Evolutionary conservation across 2,329 filamentous ascomycete genomes (phyloP), one percentile per base, ranked within the genome.

Genomic region (Trichoderma asperellum): DNA sequence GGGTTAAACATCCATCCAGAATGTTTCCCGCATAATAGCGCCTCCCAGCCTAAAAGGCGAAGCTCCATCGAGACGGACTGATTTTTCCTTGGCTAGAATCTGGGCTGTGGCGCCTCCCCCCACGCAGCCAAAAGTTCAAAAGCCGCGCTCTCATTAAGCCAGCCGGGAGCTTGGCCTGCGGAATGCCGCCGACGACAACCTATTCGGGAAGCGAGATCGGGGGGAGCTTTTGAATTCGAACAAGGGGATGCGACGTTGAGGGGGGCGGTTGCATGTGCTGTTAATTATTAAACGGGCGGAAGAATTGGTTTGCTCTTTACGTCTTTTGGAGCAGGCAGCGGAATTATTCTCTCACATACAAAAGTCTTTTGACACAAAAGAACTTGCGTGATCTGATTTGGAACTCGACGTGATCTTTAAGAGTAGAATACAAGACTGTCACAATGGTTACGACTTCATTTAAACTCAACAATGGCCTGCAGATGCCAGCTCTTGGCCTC

Each of bases 401-500:
- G 29, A 16, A 43, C 40, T 43, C 40, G 40, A 10, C 18, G 40
- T 43, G 11, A 14, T 21, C 12, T 4, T 21, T 24, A 16, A 32
- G n/a, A 16, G 18, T 21, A 27, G 21, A 43, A 49, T 5, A 34
- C 27, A 37, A 37, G 24, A 34, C 55, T n/a, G 5, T 53, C 37
- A 69, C 24, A 56, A 89, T 89, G 86, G 81, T 85, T 70, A 82
- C 83, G 73, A 82, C 85, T 68, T 64, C 69, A 72, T 90, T 88
- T 80, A 89, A 86, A 76, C 85, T 91, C 73, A 91, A 91, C 82
- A 89, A 84, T 47, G 88, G 88, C 70, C 80, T 83, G 68, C 81
- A 87, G 72, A 91, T 91, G 71, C 89, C 89, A 60, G 86, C 88
- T 49, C 77, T 91, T 24, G 89, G 88, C 64, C 83, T 91, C 35